Base-by-base conservation (phyloP, 805 yeast genomes). In the Pichia scutulata region DNA sequence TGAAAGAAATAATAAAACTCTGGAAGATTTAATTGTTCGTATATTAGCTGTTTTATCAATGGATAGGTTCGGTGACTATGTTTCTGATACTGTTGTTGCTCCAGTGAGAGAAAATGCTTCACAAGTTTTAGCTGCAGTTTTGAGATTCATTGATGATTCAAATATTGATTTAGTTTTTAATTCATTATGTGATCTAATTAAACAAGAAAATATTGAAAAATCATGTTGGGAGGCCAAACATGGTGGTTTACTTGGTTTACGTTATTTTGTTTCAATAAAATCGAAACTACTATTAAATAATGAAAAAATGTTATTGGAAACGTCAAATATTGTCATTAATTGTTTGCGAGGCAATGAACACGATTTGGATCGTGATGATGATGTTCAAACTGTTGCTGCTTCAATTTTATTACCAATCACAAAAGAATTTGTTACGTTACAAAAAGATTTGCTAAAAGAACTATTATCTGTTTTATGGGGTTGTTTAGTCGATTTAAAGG, bases 51-150 rank as follows among this genome's bases (percentile, higher is more conserved):
- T 93, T 13, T 88, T 93, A 66, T 92, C 97, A 3, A 71, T 93
- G 48, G 99, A 93, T 68, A 71, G 98, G 58, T 93, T 93, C 68
- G 98, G 97, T 44, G 99, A 93, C 70, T 93, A 87, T 66, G 96
- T 93, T 30, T 84, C 95, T 41, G 99, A 93, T 63, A 95, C 96
- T 7, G 99, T 93, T 14, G 95, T 93, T 39, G 98, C 98, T 0
- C 99, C 99, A 1, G 98, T 93, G 5, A 73, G 99, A 62, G 99
- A 95, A 68, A 89, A 96, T 36, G 89, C 92, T 26, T 97, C 97
- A 0, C 99, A 93, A 67, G 81, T 97, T 0, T 69, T 93, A 45
- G 98, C 96, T 16, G 96, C 97, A 1, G 69, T 92, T 39, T 69
- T 93, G 43, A 70, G 85, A n/a, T 93, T 89, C 66, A 68, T 93